Percentiles rank a stretch among this genome's conserved stretches.
phyloP scores from a whole-genome alignment of 192 early-diverging fungal genomes.

The Entophlyctis luteolus region DNA sequence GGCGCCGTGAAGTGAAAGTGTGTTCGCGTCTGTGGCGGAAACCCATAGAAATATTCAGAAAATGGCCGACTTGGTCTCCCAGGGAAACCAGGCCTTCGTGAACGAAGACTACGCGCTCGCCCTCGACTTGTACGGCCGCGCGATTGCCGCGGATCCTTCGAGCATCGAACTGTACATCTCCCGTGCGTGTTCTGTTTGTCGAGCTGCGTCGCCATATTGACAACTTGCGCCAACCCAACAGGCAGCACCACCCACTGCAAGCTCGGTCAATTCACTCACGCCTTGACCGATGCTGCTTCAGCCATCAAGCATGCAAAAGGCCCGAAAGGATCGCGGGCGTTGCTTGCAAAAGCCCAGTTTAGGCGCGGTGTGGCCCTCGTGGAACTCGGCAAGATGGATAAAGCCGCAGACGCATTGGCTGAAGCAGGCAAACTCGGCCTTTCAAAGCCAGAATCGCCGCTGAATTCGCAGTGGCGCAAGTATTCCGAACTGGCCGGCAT shows the following conservation, averaged over 20 bases:
- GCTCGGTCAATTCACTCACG: constrained; percentile 54
- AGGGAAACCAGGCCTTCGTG: constrained; percentile 74
- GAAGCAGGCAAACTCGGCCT: constrained; percentile 35
- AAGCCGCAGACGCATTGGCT: constrained; percentile 53
- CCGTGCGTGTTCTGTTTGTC: constrained; percentile 34
- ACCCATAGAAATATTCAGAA: neutral
- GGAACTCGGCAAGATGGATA: constrained; percentile 32
- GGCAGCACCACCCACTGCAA: constrained; percentile 64
- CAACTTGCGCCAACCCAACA: too few relatives aligned
- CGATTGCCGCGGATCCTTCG: constrained; percentile 59
- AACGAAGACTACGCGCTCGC: constrained; percentile 75
- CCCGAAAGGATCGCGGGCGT: neutral
- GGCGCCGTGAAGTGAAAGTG: neutral
- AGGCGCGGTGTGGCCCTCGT: constrained; percentile 16
- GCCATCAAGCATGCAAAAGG: constrained; percentile 35
- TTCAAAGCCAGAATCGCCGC: too few relatives aligned
- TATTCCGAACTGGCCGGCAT: too few relatives aligned
- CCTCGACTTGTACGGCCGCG: constrained; percentile 63
- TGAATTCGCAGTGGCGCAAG: too few relatives aligned
- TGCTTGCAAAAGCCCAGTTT: neutral
- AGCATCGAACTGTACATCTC: constrained; percentile 40
- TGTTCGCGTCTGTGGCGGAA: neutral
- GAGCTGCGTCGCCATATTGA: constrained; percentile 54
- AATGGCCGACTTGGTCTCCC: constrained; percentile 3
- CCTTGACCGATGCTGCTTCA: constrained; percentile 63